Evolutionary conservation across 148 eudicot species (phyloP).

Genomic region (Heliosperma pusillum): DNA sequence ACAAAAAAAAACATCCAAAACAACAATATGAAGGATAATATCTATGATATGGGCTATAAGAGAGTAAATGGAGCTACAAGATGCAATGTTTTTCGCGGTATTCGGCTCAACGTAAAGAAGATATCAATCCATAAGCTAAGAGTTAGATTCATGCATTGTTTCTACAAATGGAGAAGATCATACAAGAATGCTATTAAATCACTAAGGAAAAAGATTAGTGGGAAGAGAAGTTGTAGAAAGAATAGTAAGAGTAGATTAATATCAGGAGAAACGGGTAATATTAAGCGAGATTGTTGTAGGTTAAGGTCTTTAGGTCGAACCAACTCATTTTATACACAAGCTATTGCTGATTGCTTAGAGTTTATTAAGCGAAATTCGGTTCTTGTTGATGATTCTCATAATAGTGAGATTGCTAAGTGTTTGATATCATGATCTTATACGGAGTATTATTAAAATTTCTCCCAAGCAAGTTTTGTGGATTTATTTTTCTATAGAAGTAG

Average conservation of each 20-base stretch:
- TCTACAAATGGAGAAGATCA: constrained; percentile 20
- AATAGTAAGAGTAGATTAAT: background rate
- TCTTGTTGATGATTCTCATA: background rate
- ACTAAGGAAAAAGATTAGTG: background rate
- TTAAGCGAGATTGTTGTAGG: constrained; percentile 6
- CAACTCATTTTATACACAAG: constrained; percentile 18
- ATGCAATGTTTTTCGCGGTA: constrained; percentile 17
- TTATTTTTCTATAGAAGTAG: too few species aligned
- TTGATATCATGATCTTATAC: background rate
- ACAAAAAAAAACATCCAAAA: background rate
- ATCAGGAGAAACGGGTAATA: background rate
- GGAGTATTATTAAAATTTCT: too few species aligned
- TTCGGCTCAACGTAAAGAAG: constrained; percentile 10
- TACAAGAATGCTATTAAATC: constrained; percentile 3
- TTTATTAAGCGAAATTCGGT: constrained; percentile 19
- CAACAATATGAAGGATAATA: background rate
- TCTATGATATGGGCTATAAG: constrained; percentile 1
- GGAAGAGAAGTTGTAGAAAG: background rate
- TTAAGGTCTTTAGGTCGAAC: constrained; percentile 14
- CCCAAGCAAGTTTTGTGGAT: too few species aligned
- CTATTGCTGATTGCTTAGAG: constrained; percentile 22
- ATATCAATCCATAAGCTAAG: constrained; percentile 17
- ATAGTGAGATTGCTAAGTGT: background rate
- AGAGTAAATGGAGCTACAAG: background rate
- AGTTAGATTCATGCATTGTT: background rate